Percentiles rank a stretch among this genome's conserved stretches.
phyloP scores from a whole-genome alignment of 2,329 filamentous ascomycete species.

The Purpureocillium takamizusanense region DNA sequence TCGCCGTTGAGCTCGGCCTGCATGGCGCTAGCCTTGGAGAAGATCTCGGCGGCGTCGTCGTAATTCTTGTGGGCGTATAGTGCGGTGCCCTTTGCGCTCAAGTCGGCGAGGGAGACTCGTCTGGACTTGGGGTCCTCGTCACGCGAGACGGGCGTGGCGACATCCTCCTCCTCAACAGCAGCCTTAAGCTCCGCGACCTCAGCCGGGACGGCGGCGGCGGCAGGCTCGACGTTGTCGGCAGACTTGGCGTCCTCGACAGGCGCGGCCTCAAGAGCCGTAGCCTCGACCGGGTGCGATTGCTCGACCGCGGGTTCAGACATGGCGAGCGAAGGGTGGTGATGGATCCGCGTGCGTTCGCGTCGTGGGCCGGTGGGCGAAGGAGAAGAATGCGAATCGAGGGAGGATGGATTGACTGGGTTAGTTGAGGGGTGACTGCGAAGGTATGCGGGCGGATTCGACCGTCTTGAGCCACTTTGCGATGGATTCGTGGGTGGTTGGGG shows the following conservation, averaged over 20 bases:
- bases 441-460: not conserved
- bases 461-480: not conserved
- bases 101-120: constrained; percentile 63
- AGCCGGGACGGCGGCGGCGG: not conserved
- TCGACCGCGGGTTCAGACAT: not conserved
- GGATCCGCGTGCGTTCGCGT: too few relatives aligned
- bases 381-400: not conserved
- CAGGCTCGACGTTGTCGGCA: not conserved
- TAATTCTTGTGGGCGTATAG: constrained; percentile 89
- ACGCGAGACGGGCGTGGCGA: constrained; percentile 15
- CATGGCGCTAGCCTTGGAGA: constrained; percentile 79
- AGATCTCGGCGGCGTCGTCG: constrained; percentile 75
- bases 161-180: constrained; percentile 3
- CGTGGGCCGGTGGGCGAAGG: not conserved
- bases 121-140: constrained; percentile 39
- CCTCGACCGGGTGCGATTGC: not conserved
- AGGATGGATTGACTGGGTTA: too few relatives aligned
- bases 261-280: not conserved
- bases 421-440: too few relatives aligned
- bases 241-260: constrained; percentile 17
- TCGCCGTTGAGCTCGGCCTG: constrained; percentile 91
- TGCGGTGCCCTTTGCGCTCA: constrained; percentile 71
- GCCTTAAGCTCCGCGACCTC: constrained; percentile 7
- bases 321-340: too few relatives aligned
- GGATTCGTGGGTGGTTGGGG: not conserved